Base-by-base conservation (phyloP, 2,329 filamentous ascomycete genomes). In the Hypomyces rosellus region DNA sequence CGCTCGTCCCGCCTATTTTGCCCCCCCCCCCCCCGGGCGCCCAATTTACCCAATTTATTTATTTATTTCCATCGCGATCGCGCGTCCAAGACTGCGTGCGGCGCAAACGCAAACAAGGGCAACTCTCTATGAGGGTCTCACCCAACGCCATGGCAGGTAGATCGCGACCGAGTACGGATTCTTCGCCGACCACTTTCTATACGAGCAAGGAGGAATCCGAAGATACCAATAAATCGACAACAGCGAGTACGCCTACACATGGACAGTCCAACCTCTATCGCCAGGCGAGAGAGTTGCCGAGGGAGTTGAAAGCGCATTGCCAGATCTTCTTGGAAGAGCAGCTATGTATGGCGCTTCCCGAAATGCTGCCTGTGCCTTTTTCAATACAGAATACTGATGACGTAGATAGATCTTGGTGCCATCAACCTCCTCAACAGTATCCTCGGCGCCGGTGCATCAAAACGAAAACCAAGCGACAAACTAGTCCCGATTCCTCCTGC, bases 281-380 rank as follows among this genome's bases (percentile, higher is more conserved):
- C 55, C 66, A 73, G n/a, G 74, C 76, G 6, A 74, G 70, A 54
- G 66, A 69, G 39, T 68, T 90, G 12, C 80, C 84, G 1, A 80
- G 76, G 51, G 82, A 86, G 59, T 68, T 91, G 15, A 78, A 76
- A 49, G 73, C 81, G 51, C 83, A 89, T 59, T 82, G 80, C 57
- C 79, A 81, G 51, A 85, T 89, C 41, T 87, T 86, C 62, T 72
- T 92, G 0, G 88, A 92, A 65, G 88, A 92, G 66, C 75, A 82
- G 51, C 77, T 90, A 25, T 86, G 83, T 85, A 70, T 50, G 74
- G 18, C 8, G 3, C 15, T 20, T 54, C 53, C 48, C 51, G 51
- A 9, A 13, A 34, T 12, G 16, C 12, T 16, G 12, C 15, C 20
- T 38, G 12, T 49, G 22, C 42, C 22, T 14, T 14, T 33, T 33